Base-by-base conservation (phyloP, 2,329 filamentous ascomycete species). In the Penicillium sp. region DNA sequence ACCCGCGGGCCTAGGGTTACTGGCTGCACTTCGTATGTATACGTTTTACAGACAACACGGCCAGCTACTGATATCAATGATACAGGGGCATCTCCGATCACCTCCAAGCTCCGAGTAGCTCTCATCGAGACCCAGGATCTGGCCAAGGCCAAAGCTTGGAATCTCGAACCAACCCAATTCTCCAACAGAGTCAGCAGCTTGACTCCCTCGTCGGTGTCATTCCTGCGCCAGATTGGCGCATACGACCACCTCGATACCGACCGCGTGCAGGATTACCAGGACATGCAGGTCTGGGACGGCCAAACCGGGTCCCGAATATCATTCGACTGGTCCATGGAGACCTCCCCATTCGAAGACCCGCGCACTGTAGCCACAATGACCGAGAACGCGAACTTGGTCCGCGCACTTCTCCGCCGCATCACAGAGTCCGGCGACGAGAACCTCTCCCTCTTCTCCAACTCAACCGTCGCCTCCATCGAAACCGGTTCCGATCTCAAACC, bases 281-380 rank as follows among this genome's bases (percentile, higher is more conserved):
- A 93, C 66, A 99, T 99, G 94, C 89, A 96, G 72, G 94, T 97
- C 31, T 99, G 95, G 94, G 94, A 99, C 72, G 95, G 93, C 58
- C 85, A 96, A 53, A 90, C 89, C 39, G 92, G 86, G 55, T 90
- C 92, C 34, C 85, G 87, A 64, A 94, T 99, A 71, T 89, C 91
- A 63, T 99, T 99, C 73, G 90, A 94, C 75, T 90, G 87, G 88
- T 77, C 77, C 5, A 71, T 77, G 36, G 78, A 80, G 52, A 74
- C 66, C 21, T 71, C 74, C 45, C 70, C 75, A 43, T 74, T 76
- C 64, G 74, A 77, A 78, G 68, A 83, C 61, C 56, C 74, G 61
- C 77, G 80, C 57, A 89, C 86, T 1, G 91, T 99, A 62, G 94
- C 94, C 9, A 96, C 94, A 71, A 99, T 99, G 93, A 90, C 87